Percentiles rank a stretch among this genome's conserved stretches.
Conservation (phyloP, 352 stramenopile genomes). For the Globisporangium paddicum region DNA sequence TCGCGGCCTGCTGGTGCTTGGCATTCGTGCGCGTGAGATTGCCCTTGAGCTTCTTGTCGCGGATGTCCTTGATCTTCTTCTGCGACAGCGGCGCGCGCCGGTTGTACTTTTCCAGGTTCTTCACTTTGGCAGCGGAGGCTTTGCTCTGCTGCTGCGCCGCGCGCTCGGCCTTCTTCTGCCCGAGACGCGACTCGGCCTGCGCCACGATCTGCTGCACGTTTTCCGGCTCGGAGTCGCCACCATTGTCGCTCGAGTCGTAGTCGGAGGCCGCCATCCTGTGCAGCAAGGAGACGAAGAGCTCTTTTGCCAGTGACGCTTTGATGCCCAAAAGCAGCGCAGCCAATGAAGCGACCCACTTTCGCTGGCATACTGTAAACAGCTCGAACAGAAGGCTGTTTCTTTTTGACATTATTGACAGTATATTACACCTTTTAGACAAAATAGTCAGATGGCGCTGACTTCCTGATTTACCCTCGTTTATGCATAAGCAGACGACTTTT, state of each 20-base stretch:
- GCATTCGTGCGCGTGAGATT: conserved; percentile 62
- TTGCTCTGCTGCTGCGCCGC: conserved; percentile 8
- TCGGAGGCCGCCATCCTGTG: conserved; percentile 25
- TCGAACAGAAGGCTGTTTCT: background rate
- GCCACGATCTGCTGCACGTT: conserved; percentile 53
- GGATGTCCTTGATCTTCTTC: conserved; percentile 63
- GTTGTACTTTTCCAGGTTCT: conserved; percentile 76
- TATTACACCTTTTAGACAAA: background rate
- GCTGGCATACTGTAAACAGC: background rate
- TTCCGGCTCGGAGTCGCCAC: conserved; percentile 56
- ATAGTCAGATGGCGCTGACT: conserved; percentile 6
- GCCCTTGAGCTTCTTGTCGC: conserved; percentile 87
- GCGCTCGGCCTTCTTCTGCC: conserved; percentile 24
- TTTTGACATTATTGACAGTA: background rate
- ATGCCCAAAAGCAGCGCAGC: conserved; percentile 7
- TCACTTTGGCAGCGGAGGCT: conserved; percentile 27
- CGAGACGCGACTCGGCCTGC: conserved; percentile 53
- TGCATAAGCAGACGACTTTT: background rate
- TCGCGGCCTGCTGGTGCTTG: conserved; percentile 82
- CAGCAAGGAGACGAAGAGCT: background rate
- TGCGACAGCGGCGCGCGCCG: conserved; percentile 50
- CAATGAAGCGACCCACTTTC: conserved; percentile 5
- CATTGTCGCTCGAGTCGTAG: conserved; percentile 36
- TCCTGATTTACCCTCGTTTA: background rate
- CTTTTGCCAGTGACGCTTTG: conserved; percentile 11